Conservation (phyloP, 1,139 yeast genomes). For the Candida dubliniensis region DNA sequence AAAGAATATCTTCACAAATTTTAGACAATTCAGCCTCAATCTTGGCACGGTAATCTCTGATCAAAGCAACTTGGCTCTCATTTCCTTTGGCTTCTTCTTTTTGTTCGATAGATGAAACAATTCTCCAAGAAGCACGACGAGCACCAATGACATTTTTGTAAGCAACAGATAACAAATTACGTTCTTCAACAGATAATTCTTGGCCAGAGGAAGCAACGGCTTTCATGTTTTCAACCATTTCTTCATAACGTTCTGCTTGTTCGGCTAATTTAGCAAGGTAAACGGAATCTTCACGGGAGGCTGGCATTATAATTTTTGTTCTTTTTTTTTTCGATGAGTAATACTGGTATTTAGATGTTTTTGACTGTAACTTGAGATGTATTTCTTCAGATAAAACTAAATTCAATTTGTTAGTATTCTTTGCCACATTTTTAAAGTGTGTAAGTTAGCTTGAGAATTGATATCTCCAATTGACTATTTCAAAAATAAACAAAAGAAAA, state of each 20-base stretch:
- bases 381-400: conserved; percentile 5
- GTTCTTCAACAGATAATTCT: conserved; percentile 95
- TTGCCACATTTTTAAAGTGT: not conserved
- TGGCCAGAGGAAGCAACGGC: conserved; percentile 95
- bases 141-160: conserved; percentile 99
- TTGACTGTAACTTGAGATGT: conserved; percentile 3
- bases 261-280: conserved; percentile 98
- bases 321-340: conserved; percentile 1
- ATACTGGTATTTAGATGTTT: not conserved
- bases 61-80: conserved; percentile 81
- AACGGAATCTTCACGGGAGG: conserved; percentile 97
- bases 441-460: not conserved
- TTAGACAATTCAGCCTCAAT: conserved; percentile 91
- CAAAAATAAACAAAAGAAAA: not conserved
- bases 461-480: not conserved
- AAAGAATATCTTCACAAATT: conserved; percentile 91
- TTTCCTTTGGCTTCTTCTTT: conserved; percentile 97
- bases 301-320: conserved; percentile 50
- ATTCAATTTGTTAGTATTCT: not conserved
- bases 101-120: conserved; percentile 95
- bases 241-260: conserved; percentile 99
- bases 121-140: conserved; percentile 99
- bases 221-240: conserved; percentile 99
- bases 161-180: conserved; percentile 94
- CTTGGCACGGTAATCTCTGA: conserved; percentile 92